phyloP scores from a whole-genome alignment of 2,329 filamentous ascomycete genomes.

The Aspergillus sojae region DNA sequence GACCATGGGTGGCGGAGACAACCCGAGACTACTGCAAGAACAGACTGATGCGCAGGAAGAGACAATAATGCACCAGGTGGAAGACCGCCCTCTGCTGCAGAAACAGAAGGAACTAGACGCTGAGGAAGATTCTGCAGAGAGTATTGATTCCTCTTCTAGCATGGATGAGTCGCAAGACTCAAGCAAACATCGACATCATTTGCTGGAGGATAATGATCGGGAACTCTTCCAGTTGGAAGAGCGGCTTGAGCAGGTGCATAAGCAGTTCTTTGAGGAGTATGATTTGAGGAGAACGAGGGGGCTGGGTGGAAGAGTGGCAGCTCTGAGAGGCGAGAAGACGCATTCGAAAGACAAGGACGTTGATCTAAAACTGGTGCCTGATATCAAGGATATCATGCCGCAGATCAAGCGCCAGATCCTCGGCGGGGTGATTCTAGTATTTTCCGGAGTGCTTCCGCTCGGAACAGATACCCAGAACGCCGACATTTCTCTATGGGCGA shows the following conservation, averaged over 20 bases:
- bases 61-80: slow-evolving; percentile 82
- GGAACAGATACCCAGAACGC: slow-evolving; percentile 77
- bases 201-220: slow-evolving; percentile 84
- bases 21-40: slow-evolving; percentile 68
- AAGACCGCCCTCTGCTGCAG: slow-evolving; percentile 84
- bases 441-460: slow-evolving; percentile 87
- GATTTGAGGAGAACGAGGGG: slow-evolving; percentile 56
- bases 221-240: slow-evolving; percentile 78
- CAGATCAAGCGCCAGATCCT: slow-evolving; percentile 77
- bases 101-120: slow-evolving; percentile 90
- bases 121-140: slow-evolving; percentile 69
- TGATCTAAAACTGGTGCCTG: slow-evolving; percentile 69
- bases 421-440: slow-evolving; percentile 74
- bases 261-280: slow-evolving; percentile 80
- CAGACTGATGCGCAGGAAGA: slow-evolving; percentile 87
- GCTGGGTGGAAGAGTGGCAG: slow-evolving; percentile 51
- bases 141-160: slow-evolving; percentile 48
- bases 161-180: slow-evolving; percentile 44
- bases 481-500: slow-evolving; percentile 85
- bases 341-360: slow-evolving; percentile 45
- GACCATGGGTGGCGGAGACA: slow-evolving; percentile 72
- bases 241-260: slow-evolving; percentile 75
- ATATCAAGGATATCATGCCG: slow-evolving; percentile 83
- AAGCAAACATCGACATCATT: slow-evolving; percentile 64
- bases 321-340: slow-evolving; percentile 53